Evolutionary conservation across 495 filamentous ascomycete species (phyloP), one percentile per base, ranked within the genome.

Genomic region (Acidomyces sp.): DNA sequence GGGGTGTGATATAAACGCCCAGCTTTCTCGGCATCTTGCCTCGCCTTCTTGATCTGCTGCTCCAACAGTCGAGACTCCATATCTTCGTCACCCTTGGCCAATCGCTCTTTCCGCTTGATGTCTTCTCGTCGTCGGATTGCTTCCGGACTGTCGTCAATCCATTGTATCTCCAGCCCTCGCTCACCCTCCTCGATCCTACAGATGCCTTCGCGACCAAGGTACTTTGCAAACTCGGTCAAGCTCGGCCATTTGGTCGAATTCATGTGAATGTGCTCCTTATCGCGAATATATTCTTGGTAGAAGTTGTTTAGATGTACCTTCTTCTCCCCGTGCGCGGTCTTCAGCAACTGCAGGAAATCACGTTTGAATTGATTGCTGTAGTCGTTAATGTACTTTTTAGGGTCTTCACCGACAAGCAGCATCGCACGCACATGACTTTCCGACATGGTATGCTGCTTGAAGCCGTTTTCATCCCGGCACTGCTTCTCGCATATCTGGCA

Each of bases 251-350:
- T 73, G 3, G 90, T 96, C 27, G 85, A 69, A 61, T 94, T 96
- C 78, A 95, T 81, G 55, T 96, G 92, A 11, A 85, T 67, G 55
- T 96, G 92, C 56, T 86, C 74, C 55, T 82, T 81, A 57, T 82
- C 67, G 12, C 65, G 62, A 45, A 90, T 88, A 48, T 83, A 80
- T 53, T 84, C 77, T 59, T 96, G 83, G 56, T 99, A 99, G 56
- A 94, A 95, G 37, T 82, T 77, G 46, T 96, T 96, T 5, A 84
- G 68, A 22, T 85, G 68, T 2, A 95, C 73, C 37, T 71, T 64
- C 63, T 96, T 96, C 55, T 87, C 81, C 27, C 84, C 82, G 47
- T 97, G 92, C 0, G 70, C 68, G 1, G 86, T 92, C 32, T 71
- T 65, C 7, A 97, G 64, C 3, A 81, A 65, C 42, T 72, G 62